Conservation (phyloP, 768 basidiomycete genomes). For the Imleria badia region DNA sequence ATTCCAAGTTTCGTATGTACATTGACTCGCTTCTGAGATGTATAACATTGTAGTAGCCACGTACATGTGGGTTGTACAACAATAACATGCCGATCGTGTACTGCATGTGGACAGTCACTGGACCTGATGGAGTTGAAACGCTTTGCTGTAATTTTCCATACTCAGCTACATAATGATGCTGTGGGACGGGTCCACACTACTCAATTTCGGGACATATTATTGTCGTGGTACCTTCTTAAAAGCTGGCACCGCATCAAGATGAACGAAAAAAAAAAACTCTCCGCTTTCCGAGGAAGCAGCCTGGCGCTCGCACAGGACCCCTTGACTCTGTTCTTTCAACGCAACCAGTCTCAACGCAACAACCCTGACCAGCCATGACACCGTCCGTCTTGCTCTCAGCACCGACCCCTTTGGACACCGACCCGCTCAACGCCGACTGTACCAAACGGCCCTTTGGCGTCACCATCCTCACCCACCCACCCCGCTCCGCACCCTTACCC, state of each 20-base stretch:
- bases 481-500: not conserved
- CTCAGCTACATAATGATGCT: not conserved
- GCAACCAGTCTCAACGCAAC: no score
- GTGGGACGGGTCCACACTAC: not conserved
- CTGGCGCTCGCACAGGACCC: not conserved
- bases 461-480: not conserved
- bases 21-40: not conserved
- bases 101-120: no score
- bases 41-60: not conserved
- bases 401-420: not conserved
- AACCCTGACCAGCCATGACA: conserved; percentile 1
- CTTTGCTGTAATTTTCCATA: not conserved
- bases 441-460: conserved; percentile 6
- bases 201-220: conserved; percentile 7
- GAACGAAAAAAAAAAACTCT: not conserved
- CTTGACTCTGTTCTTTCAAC: not conserved
- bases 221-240: conserved; percentile 2
- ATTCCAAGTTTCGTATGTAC: conserved; percentile 37
- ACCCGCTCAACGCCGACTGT: not conserved
- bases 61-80: not conserved
- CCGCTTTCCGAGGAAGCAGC: not conserved
- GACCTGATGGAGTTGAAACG: not conserved
- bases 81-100: not conserved
- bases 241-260: not conserved
- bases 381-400: conserved; percentile 6